phyloP scores from a whole-genome alignment of 1,139 yeast species.

The Zygosaccharomyces pseudobailii region DNA sequence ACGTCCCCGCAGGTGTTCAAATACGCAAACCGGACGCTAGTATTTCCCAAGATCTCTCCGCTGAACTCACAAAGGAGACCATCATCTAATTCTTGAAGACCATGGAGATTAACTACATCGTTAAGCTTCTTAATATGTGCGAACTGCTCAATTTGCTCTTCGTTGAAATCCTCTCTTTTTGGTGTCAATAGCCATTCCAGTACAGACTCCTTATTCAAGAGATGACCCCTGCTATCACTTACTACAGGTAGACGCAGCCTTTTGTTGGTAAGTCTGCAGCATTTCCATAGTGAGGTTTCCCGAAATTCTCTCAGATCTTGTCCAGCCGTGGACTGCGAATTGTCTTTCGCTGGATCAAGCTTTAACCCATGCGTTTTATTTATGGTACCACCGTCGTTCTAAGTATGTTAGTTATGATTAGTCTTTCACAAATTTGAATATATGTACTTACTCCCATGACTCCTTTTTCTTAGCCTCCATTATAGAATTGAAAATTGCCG shows the following conservation, averaged over 20 bases:
- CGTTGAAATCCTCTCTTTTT: constrained; percentile 24
- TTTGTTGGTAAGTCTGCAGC: constrained; percentile 36
- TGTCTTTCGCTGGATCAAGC: constrained; percentile 22
- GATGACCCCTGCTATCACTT: constrained; percentile 64
- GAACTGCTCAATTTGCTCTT: constrained; percentile 32
- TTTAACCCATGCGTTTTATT: constrained; percentile 17
- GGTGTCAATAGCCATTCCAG: constrained; percentile 50
- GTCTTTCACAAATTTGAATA: background rate
- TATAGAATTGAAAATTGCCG: background rate
- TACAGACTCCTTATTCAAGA: constrained; percentile 67
- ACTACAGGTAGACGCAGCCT: constrained; percentile 49
- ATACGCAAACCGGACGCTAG: constrained; percentile 41
- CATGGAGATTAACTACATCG: constrained; percentile 44
- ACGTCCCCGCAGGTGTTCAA: constrained; percentile 54
- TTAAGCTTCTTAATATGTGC: constrained; percentile 45
- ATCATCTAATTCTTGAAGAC: constrained; percentile 32
- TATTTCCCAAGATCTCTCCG: constrained; percentile 36
- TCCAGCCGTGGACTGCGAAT: constrained; percentile 31
- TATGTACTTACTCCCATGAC: constrained; percentile 13
- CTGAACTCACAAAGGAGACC: constrained; percentile 52
- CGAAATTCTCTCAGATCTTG: constrained; percentile 49
- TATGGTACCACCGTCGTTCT: constrained; percentile 29
- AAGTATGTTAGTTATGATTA: constrained; percentile 1
- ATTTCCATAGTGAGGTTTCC: constrained; percentile 24
- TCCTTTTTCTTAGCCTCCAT: background rate